Evolutionary conservation across 805 yeast species (phyloP).

Genomic region (Candida ipomoeae): DNA sequence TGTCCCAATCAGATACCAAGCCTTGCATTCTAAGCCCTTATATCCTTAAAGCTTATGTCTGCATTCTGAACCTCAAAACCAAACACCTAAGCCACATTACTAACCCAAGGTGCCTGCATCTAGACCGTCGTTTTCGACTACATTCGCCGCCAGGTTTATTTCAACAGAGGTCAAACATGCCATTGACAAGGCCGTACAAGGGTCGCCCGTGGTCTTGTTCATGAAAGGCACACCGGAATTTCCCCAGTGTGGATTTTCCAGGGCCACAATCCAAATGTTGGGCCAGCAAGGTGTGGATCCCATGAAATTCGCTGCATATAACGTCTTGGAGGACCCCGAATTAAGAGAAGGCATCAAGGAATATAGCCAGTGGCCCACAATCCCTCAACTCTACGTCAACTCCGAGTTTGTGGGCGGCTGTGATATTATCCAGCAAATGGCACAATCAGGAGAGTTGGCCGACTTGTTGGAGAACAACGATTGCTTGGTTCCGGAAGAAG

Average conservation of each 20-base stretch:
- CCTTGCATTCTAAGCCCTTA: no score
- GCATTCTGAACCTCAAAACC: no score
- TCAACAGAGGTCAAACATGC: constrained; percentile 80
- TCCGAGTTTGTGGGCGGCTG: constrained; percentile 97
- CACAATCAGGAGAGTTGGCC: constrained; percentile 83
- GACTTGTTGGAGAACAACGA: constrained; percentile 75
- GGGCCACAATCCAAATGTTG: constrained; percentile 87
- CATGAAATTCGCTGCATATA: constrained; percentile 91
- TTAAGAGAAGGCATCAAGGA: constrained; percentile 94
- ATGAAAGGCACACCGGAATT: constrained; percentile 99
- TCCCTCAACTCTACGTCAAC: constrained; percentile 89
- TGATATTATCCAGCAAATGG: constrained; percentile 90
- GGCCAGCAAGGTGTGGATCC: constrained; percentile 99
- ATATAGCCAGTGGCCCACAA: constrained; percentile 96
- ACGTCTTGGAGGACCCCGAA: constrained; percentile 92
- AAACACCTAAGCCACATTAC: background rate
- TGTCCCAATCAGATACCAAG: no score
- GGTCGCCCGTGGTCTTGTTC: constrained; percentile 93
- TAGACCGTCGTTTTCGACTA: background rate
- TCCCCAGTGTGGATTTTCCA: constrained; percentile 96
- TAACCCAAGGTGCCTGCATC: background rate
- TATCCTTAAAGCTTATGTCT: no score
- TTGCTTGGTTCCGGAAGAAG: constrained; percentile 78
- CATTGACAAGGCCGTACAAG: constrained; percentile 75
- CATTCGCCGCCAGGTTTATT: constrained; percentile 39